Evolutionary conservation across 1,139 yeast species (phyloP), one percentile per base, ranked within the genome.

Genomic region (Citeromyces hawaiiensis): DNA sequence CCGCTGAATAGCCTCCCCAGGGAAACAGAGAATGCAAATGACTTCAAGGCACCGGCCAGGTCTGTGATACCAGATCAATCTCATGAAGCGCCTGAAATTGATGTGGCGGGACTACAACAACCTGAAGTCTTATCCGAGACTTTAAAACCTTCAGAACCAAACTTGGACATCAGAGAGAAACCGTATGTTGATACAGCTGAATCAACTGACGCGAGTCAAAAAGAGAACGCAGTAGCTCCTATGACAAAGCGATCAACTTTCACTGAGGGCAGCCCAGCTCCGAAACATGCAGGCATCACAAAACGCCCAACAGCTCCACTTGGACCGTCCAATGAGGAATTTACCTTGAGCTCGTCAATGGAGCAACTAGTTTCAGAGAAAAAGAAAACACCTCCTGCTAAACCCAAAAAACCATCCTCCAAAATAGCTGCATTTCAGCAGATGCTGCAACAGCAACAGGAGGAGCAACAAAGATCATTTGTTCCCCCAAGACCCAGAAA

Each of bases 371-470:
- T 30, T 6, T 30, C 34, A 6, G 17, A 30, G 17, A 30, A 47
- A 36, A 48, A 52, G 45, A 65, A 57, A 47, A 64, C 63, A 0
- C 81, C 83, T 10, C 87, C 87, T 3, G 78, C 76, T 25, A 76
- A 75, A 31, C 88, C 88, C 2, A 80, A 80, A 51, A 81, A 81
- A 47, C 75, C 83, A 17, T 79, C 88, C 0, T 76, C 86, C 0
- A 79, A 70, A 47, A 82, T 82, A 44, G 87, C 88, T 2, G 87
- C 87, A 0, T 81, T 82, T 53, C 93, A 81, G 51, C 81, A 79
- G 50, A 70, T 77, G 79, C 61, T 80, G 42, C 70, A 69, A 37
- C 60, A 61, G 44, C 66, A 64, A 43, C 75, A 68, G 48, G 57
- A 59, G 41, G 48, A 51, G 37, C 55, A 52, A 36, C 38, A 48